phyloP scores from a whole-genome alignment of 2,329 filamentous ascomycete species.

The Cordyceps sp. region DNA sequence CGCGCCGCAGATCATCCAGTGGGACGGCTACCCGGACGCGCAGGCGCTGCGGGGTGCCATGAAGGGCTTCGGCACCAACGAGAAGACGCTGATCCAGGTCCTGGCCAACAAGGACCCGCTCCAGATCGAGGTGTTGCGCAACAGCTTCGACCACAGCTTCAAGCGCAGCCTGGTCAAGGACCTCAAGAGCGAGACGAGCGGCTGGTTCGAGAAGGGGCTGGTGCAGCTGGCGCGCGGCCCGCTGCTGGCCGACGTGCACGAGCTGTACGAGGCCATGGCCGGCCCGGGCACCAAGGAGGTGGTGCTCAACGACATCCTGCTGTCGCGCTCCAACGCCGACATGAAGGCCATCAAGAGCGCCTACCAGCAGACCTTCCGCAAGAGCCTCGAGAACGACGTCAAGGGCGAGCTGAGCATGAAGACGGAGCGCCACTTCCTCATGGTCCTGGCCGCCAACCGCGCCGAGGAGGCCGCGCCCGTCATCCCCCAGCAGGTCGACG shows the following conservation, averaged over 20 bases:
- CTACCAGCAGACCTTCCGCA: constrained; percentile 52
- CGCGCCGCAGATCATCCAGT: constrained; percentile 49
- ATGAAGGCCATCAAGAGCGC: constrained; percentile 68
- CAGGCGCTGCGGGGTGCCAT: constrained; percentile 63
- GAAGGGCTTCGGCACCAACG: constrained; percentile 88
- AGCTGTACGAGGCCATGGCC: constrained; percentile 54
- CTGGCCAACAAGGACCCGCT: constrained; percentile 61
- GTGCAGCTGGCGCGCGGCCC: constrained; percentile 66
- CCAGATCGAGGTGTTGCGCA: constrained; percentile 53
- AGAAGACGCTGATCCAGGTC: constrained; percentile 54
- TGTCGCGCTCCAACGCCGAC: constrained; percentile 74
- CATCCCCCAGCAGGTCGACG: constrained; percentile 54
- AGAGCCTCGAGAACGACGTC: constrained; percentile 54
- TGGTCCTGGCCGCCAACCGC: constrained; percentile 58
- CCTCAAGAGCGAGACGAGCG: constrained; percentile 59
- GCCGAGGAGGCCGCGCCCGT: constrained; percentile 65
- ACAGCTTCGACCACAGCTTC: constrained; percentile 48
- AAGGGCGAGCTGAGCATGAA: constrained; percentile 69
- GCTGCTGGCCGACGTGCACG: constrained; percentile 56
- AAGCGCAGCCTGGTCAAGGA: constrained; percentile 57
- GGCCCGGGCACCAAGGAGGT: constrained; percentile 76
- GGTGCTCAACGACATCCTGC: constrained; percentile 71
- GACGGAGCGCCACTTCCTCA: constrained; percentile 71
- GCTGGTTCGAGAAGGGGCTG: constrained; percentile 59
- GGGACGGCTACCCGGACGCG: constrained; percentile 52